Evolutionary conservation across 345 rosid species (phyloP), one percentile per base, ranked within the genome.

Genomic region (Draba incana): DNA sequence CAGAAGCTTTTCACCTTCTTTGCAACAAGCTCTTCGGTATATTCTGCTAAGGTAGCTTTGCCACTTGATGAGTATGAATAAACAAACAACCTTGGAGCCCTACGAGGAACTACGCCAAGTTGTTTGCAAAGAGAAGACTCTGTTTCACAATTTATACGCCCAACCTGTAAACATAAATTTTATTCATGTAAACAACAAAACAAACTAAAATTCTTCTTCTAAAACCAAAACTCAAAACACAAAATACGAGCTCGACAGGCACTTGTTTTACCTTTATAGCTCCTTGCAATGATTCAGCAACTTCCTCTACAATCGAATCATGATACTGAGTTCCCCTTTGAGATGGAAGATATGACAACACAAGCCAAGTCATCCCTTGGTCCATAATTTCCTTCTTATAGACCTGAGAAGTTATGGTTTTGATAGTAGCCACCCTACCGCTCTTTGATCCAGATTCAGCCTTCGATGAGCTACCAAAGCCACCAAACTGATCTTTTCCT

Each of bases 311-410:
- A 3, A 64, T 59, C 3, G 92, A 86, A 61, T 91, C 95, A 70
- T 81, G 78, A 78, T 81, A 70, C 68, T 79, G 78, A 10, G 68
- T 79, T 62, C 83, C 82, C 69, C 70, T 85, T 70, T 74, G 62
- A 8, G 84, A 68, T 33, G 93, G 81, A 42, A 82, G 77, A 68
- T 84, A 72, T 16, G 86, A 86, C 55, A 89, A 71, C 72, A 94
- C 71, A 79, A 94, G 84, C 99, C 98, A 94, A 47, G 90, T 86
- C 92, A 91, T 85, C 45, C 99, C 98, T 78, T 79, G 82, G 66
- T 81, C 86, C 39, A 51, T 15, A 57, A 94, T 68, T 70, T 91
- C 97, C 61, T 86, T 88, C 71, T 77, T 86, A 69, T 81, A 89
- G 35, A 79, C 62, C 75, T 85, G 76, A 14, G 85, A 79, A 57